These are phyloP conservation scores for Malassezia yamatoensis DNA, from an alignment of 1,284 basidiomycete species.

Conservation along the genomic window DNA sequence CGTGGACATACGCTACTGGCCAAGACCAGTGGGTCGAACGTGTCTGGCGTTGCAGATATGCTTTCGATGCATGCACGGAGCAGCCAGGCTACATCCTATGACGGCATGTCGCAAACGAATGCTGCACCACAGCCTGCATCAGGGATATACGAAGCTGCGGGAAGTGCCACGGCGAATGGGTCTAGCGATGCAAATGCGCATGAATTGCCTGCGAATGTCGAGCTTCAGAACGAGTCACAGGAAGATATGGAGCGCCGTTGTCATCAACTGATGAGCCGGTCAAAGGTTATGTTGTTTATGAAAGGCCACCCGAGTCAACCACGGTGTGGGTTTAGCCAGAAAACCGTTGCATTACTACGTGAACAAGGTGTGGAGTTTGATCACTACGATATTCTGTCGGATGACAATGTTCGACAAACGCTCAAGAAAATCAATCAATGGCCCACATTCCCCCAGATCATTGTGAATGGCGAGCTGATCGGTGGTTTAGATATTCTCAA, in stretches of 20 bases:
- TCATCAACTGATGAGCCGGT: constrained; percentile 58
- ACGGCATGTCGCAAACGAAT: constrained; percentile 32
- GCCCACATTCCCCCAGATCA: constrained; percentile 64
- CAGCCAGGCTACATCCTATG: constrained; percentile 44
- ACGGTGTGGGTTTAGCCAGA: constrained; percentile 62
- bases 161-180: constrained; percentile 15
- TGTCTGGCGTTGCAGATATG: constrained; percentile 58
- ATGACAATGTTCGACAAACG: constrained; percentile 62
- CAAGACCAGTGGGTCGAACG: constrained; percentile 73
- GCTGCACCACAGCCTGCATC: constrained; percentile 31
- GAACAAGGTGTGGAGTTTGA: constrained; percentile 59
- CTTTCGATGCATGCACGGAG: constrained; percentile 53
- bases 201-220: constrained; percentile 23
- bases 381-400: constrained; percentile 68
- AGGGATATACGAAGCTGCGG: constrained; percentile 23
- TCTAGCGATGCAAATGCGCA: constrained; percentile 4
- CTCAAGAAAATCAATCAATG: constrained; percentile 73
- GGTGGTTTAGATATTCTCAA: constrained; percentile 55
- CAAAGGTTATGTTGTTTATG: constrained; percentile 82
- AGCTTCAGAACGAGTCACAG: constrained; percentile 53
- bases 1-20: constrained; percentile 77
- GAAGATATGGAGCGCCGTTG: constrained; percentile 62
- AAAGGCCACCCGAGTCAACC: constrained; percentile 77
- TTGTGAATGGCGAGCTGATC: constrained; percentile 63
- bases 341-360: constrained; percentile 59